phyloP scores from a whole-genome alignment of 2,329 filamentous ascomycete species.

The Cercospora nicotianae region DNA sequence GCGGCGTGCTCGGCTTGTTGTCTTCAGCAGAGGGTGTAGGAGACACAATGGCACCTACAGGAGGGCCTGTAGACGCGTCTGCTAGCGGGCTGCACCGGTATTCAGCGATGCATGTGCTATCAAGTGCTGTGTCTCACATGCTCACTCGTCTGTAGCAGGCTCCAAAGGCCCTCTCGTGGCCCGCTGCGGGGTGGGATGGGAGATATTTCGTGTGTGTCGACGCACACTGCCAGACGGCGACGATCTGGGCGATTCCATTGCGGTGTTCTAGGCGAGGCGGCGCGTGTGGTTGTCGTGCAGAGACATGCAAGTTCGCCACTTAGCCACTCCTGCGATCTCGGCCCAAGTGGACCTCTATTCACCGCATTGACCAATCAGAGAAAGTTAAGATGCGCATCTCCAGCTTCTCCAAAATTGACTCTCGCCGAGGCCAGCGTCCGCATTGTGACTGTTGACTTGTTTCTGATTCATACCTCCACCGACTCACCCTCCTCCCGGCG shows the following conservation, averaged over 20 bases:
- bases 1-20: conserved; percentile 6
- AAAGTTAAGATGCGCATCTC: background rate
- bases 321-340: background rate
- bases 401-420: conserved; percentile 8
- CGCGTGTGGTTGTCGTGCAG: background rate
- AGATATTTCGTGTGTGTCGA: conserved; percentile 36
- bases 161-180: conserved; percentile 79
- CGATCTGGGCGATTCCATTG: conserved; percentile 32
- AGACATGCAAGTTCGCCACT: background rate
- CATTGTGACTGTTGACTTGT: conserved; percentile 2
- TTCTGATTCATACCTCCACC: conserved; percentile 2
- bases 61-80: conserved; percentile 24
- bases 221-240: conserved; percentile 33
- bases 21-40: conserved; percentile 9
- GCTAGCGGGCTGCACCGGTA: conserved; percentile 32
- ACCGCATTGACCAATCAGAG: background rate
- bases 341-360: background rate
- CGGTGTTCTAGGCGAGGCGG: background rate
- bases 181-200: conserved; percentile 56
- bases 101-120: conserved; percentile 23
- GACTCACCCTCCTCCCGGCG: background rate
- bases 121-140: conserved; percentile 16
- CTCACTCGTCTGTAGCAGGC: conserved; percentile 63
- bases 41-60: background rate
- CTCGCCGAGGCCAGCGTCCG: conserved; percentile 1